Percentiles rank a stretch among this genome's conserved stretches.
Evolutionary conservation across 768 basidiomycete species (phyloP).

Genomic region (Trametopsis cervina): DNA sequence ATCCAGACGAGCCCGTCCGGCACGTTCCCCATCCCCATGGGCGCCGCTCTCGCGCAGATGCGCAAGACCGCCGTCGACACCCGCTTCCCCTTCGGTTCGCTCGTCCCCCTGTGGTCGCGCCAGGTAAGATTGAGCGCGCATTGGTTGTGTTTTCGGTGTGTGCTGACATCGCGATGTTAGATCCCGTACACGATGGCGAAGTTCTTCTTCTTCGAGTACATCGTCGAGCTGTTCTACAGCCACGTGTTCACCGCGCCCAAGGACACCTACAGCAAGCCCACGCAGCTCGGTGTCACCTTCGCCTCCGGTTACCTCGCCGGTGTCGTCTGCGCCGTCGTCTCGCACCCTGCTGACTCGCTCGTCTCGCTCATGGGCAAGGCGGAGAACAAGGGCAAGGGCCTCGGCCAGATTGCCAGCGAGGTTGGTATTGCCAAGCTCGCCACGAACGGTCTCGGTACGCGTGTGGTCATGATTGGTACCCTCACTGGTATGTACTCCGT

Average conservation of each 20-base stretch:
- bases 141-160: neutral
- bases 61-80: constrained; percentile 57
- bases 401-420: constrained; percentile 65
- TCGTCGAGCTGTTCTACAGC: constrained; percentile 82
- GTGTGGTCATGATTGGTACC: constrained; percentile 71
- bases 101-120: constrained; percentile 84
- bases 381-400: constrained; percentile 72
- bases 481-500: constrained; percentile 19
- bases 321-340: constrained; percentile 93
- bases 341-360: constrained; percentile 91
- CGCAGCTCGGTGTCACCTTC: constrained; percentile 86
- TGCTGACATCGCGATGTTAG: constrained; percentile 29
- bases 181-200: constrained; percentile 99
- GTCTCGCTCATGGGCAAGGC: constrained; percentile 93
- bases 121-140: constrained; percentile 64
- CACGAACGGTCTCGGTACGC: constrained; percentile 83
- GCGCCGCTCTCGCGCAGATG: constrained; percentile 69
- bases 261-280: constrained; percentile 70
- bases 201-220: constrained; percentile 94
- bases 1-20: constrained; percentile 74
- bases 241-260: constrained; percentile 79
- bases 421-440: constrained; percentile 57
- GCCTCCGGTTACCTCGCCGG: constrained; percentile 91
- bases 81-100: constrained; percentile 79
- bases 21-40: constrained; percentile 73